Conservation (phyloP, 2,329 filamentous ascomycete species). For the Akanthomyces muscarius region DNA sequence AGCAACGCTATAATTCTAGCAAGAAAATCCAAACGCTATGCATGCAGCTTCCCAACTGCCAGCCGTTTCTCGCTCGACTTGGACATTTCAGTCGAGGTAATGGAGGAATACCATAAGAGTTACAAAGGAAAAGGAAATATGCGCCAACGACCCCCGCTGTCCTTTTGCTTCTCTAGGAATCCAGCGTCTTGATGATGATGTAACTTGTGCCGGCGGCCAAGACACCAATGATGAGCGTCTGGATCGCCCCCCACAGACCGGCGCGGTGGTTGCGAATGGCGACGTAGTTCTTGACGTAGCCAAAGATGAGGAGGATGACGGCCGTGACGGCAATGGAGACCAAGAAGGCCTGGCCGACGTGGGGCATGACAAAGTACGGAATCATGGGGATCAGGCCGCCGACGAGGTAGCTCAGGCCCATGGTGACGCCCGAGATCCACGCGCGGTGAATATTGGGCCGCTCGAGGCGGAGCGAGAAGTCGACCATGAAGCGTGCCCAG, state of each 20-base stretch:
- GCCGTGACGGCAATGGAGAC: constrained; percentile 59
- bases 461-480: constrained; percentile 50
- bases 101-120: neutral
- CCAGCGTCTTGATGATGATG: constrained; percentile 55
- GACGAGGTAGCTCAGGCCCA: constrained; percentile 65
- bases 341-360: constrained; percentile 47
- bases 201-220: constrained; percentile 64
- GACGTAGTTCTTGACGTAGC: constrained; percentile 60
- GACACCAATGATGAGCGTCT: constrained; percentile 62
- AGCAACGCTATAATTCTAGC: constrained; percentile 1
- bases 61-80: neutral
- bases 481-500: constrained; percentile 57
- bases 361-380: constrained; percentile 60
- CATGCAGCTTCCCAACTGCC: neutral
- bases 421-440: constrained; percentile 58
- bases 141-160: neutral
- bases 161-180: constrained; percentile 24
- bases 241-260: constrained; percentile 55
- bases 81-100: neutral
- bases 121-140: neutral
- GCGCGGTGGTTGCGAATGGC: constrained; percentile 48
- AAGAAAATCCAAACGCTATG: constrained; percentile 4
- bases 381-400: constrained; percentile 68
- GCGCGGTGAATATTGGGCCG: constrained; percentile 41
- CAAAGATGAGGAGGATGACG: constrained; percentile 58